These are phyloP conservation scores for Lactarius deliciosus DNA, from an alignment of 768 basidiomycete species.

Conservation along the genomic window DNA sequence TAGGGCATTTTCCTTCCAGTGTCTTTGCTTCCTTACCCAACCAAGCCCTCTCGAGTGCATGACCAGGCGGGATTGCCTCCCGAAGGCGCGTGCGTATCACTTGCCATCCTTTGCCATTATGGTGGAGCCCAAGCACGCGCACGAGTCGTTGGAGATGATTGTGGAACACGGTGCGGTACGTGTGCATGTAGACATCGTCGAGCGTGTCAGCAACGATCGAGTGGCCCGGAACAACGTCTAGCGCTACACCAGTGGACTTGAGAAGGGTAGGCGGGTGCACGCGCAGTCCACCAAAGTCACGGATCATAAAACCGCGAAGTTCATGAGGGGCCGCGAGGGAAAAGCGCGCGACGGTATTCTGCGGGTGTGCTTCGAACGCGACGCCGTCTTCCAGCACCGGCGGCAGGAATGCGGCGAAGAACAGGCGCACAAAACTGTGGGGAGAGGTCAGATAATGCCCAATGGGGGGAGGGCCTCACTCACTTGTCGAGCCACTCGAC, in stretches of 20 bases:
- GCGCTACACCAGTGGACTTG: constrained; percentile 49
- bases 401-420: constrained; percentile 57
- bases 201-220: constrained; percentile 48
- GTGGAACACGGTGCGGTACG: constrained; percentile 59
- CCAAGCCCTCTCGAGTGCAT: constrained; percentile 52
- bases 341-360: constrained; percentile 59
- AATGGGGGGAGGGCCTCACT: too few relatives aligned
- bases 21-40: constrained; percentile 48
- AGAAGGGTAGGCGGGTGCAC: constrained; percentile 52
- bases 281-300: constrained; percentile 58
- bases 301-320: constrained; percentile 54
- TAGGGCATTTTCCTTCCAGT: constrained; percentile 54
- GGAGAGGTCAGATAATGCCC: background rate
- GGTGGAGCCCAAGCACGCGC: constrained; percentile 56
- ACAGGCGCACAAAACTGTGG: constrained; percentile 47
- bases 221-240: constrained; percentile 44
- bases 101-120: constrained; percentile 54
- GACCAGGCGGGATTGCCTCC: constrained; percentile 46
- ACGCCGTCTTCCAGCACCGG: constrained; percentile 54
- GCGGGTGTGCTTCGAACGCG: constrained; percentile 59
- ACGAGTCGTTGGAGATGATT: constrained; percentile 61
- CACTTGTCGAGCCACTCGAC: constrained; percentile 54
- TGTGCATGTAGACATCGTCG: constrained; percentile 55
- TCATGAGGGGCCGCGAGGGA: constrained; percentile 46
- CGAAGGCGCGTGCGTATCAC: constrained; percentile 48